Conservation (phyloP, 2,329 filamentous ascomycete genomes). For the Neofusicoccum kwambonambiense region DNA sequence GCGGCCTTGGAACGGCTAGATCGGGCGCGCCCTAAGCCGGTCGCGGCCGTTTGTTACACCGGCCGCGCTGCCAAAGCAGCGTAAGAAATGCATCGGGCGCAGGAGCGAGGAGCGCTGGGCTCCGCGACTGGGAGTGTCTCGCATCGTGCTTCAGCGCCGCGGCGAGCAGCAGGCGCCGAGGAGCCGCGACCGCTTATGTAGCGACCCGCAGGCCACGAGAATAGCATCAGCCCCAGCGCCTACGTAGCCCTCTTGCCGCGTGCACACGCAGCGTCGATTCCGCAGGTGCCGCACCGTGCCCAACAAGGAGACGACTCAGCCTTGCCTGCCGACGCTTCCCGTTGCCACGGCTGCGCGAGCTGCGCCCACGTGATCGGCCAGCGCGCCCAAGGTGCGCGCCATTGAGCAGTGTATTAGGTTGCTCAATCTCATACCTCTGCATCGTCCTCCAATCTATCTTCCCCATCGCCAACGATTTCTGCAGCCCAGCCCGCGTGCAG, state of each 20-base stretch:
- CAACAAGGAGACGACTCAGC: slow-evolving; percentile 1
- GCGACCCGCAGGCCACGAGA: neutral
- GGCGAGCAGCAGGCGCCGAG: slow-evolving; percentile 2
- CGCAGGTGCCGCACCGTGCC: slow-evolving; percentile 1
- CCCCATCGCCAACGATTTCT: slow-evolving; percentile 1
- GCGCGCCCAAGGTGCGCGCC: neutral
- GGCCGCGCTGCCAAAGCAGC: neutral
- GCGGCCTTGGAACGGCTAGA: neutral
- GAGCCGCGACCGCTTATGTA: slow-evolving; percentile 11
- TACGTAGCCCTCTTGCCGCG: slow-evolving; percentile 1
- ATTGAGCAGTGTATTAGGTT: neutral
- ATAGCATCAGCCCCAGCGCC: slow-evolving; percentile 10
- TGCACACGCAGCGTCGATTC: neutral
- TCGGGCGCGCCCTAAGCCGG: neutral
- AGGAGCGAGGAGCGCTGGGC: neutral
- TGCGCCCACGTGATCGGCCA: slow-evolving; percentile 2
- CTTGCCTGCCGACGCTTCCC: neutral
- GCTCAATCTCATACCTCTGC: slow-evolving; percentile 12
- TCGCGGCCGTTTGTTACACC: neutral
- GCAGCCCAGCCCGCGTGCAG: slow-evolving; percentile 7
- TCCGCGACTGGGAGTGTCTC: neutral
- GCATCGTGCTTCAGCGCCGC: slow-evolving; percentile 8
- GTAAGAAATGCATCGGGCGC: neutral
- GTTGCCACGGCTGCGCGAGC: slow-evolving; percentile 2
- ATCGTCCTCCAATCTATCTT: slow-evolving; percentile 6